Evolutionary conservation across 441 rosid genomes (phyloP), one percentile per base, ranked within the genome.

Genomic region (Pelargonium myrrhifolium): DNA sequence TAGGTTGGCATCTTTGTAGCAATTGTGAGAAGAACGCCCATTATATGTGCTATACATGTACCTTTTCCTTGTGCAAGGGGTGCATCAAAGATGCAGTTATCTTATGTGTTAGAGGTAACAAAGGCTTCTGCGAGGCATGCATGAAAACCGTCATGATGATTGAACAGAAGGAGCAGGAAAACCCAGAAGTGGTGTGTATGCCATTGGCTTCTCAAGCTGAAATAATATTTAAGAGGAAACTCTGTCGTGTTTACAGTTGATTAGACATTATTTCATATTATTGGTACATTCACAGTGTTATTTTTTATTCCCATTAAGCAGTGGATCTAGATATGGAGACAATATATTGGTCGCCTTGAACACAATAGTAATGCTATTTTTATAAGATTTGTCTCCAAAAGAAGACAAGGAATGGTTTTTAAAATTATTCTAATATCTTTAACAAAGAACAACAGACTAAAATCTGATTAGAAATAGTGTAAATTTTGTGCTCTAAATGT

Each of bases 1-100:
- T 87, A 96, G 98, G 99, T 64, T 96, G 99, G 97, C 99, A 96
- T 68, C 86, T 90, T 66, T 96, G 99, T 73, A 88, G 90, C 74
- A 78, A 78, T 67, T 96, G 99, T 76, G 90, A 84, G 78, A 93
- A 83, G 81, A 84, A 89, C 74, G 87, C 98, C 1, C 75, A 83
- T 81, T 87, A 84, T 77, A 82, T 90, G 96, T 96, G 99, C 79
- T 93, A 92, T 74, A 96, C 99, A 21, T 96, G 99, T 84, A 89
- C 99, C 0, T 93, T 85, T 84, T 92, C 99, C 53, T 77, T 86
- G 71, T 96, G 99, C 82, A 96, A 96, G 81, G 88, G 84, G 72
- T 96, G 99, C 75, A 85, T 87, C 28, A 86, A 83, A 79, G 92
- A 79, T 80, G 96, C 97, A 60, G 97, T 89, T 85, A 90, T 85